Evolutionary conservation across 2,329 filamentous ascomycete genomes (phyloP), one percentile per base, ranked within the genome.

Genomic region (Colletotrichum acutatum): DNA sequence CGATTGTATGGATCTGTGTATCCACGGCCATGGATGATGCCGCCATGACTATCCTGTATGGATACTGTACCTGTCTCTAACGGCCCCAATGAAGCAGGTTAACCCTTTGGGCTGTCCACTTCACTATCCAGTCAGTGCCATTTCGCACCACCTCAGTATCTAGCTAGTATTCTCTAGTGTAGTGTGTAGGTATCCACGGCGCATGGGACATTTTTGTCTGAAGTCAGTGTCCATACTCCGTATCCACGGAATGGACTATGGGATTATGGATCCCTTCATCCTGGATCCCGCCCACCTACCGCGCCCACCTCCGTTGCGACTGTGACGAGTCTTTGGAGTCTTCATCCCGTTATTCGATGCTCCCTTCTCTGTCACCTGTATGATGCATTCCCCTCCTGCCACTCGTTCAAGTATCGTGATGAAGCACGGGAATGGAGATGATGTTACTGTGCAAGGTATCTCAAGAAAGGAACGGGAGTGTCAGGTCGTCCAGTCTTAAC

Each of bases 401-500:
- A 19, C 37, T 28, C 24, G 7, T 30, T 37, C 24, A 14, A 19
- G 14, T 49, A 6, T 16, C n/a, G 42, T 49, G 42, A 49, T 22
- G 19, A 22, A 22, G 19, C 19, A 22, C 42, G 8, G 42, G 37
- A 42, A 42, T 42, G 37, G 37, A 42, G 37, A 42, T 8, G 37
- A 42, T 42, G 37, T 42, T 42, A 42, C 37, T 19, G 16, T 42
- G 14, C 37, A 42, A 14, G 37, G 37, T 42, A 42, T 34, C 37
- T 42, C 37, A 42, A 42, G 37, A 42, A 42, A 42, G 37, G 37
- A 19, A 42, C 37, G 37, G 37, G 37, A 42, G 37, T 42, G 37
- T 42, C 37, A 42, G 37, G 64, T 71, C 68, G 58, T 71, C 68
- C 49, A 19, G 58, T 46, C 69, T 70, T 65, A 65, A 60, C 28